A percentile compares a stretch with the other conserved stretches of the same genome.
Evolutionary conservation across 106 monocot species (phyloP).

Genomic region (Platanthera zijinensis): DNA sequence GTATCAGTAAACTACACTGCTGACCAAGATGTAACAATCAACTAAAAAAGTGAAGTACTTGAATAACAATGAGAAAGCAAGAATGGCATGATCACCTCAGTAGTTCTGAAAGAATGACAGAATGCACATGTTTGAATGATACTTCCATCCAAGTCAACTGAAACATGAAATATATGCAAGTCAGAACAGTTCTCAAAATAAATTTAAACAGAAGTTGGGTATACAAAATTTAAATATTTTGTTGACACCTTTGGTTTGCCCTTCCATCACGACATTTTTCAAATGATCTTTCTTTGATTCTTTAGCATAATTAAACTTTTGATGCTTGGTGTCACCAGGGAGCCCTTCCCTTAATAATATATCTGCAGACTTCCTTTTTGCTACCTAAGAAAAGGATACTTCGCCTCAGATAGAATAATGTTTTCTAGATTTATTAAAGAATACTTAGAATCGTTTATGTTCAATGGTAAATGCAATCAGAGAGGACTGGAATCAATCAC

Average conservation of each 20-base stretch:
- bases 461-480: background rate
- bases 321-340: background rate
- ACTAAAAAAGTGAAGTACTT: background rate
- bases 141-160: constrained; percentile 1
- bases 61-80: background rate
- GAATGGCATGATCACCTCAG: constrained; percentile 11
- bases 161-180: background rate
- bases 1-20: background rate
- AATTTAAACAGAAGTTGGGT: background rate
- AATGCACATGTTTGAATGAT: constrained; percentile 10
- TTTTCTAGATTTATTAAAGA: background rate
- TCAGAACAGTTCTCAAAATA: constrained; percentile 3
- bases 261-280: background rate
- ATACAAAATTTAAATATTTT: background rate
- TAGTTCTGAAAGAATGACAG: constrained; percentile 20
- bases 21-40: background rate
- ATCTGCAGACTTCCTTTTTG: background rate
- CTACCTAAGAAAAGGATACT: background rate
- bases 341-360: background rate
- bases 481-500: background rate
- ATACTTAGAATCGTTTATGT: background rate
- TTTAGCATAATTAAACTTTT: background rate
- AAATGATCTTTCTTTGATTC: constrained; percentile 12
- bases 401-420: background rate
- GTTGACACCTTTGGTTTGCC: background rate